Percentiles rank a stretch among this genome's conserved stretches.
Conservation (phyloP, 176 grass and related monocot genomes). For the Bolboschoenus planiculmis region DNA sequence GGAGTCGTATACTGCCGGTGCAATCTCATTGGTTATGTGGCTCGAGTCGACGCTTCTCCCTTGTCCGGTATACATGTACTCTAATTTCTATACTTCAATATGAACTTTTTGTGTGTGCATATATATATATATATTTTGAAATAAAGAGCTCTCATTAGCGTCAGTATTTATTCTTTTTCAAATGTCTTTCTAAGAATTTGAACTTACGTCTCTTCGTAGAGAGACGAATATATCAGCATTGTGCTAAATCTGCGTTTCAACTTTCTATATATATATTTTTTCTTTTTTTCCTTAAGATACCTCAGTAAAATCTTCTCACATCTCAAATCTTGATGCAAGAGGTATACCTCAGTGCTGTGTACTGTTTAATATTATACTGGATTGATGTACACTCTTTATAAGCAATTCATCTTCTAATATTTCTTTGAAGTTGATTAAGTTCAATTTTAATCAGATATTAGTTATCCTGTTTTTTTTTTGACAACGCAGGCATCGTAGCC, state of each 20-base stretch:
- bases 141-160: no score
- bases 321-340: not conserved
- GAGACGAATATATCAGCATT: no score
- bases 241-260: no score
- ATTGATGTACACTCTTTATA: not conserved
- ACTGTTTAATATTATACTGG: not conserved
- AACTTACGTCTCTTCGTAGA: no score
- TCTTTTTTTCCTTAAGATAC: not conserved
- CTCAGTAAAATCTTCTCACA: not conserved
- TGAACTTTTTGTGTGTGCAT: no score
- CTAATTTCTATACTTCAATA: not conserved
- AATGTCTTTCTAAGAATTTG: no score
- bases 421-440: not conserved
- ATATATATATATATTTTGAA: no score
- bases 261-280: no score
- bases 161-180: no score
- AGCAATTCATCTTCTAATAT: not conserved
- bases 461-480: not conserved
- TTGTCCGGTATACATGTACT: no score
- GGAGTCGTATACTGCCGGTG: constrained; percentile 12
- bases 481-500: not conserved
- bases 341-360: not conserved
- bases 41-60: constrained; percentile 2
- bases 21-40: not conserved
- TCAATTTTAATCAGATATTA: not conserved